Base-by-base conservation (phyloP, 345 rosid genomes). In the Salix caprea region DNA sequence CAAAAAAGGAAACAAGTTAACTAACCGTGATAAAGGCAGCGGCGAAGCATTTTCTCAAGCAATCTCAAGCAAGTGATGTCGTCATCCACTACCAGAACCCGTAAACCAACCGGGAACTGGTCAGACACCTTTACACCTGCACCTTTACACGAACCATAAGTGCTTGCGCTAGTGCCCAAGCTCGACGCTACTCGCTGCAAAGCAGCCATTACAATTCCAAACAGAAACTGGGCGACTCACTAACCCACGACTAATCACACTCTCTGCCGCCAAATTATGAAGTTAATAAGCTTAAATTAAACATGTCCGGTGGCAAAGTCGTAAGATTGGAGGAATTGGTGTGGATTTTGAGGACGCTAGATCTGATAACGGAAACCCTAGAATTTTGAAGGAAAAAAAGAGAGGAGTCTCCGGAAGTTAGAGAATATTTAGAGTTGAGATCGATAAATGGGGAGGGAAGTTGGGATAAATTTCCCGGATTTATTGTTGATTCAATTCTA, bases 81-180 rank as follows among this genome's bases (percentile, higher is more conserved):
- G 73, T 92, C 97, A 58, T 92, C 97, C 30, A 92, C 97, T 5
- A 92, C 94, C 10, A 92, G 89, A 50, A 92, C 90, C 62, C 97
- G 87, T 65, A 92, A 78, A 6, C 97, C 97, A 26, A 39, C 87
- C 6, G 96, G 96, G 75, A 92, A 91, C 84, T 85, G 87, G 73
- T 90, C 88, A 15, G 81, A 60, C 23, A 82, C 88, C 4, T 73
- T 72, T 65, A 58, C 74, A 64, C 62, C 86, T 23, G 64, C 61
- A 65, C 32, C 74, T 46, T 37, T 71, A 70, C 75, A 70, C 7
- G 85, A 74, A 2, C 52, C 70, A 54, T 70, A 71, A 65, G 69
- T 56, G 76, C 76, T 65, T 13, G 68, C 82, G 58, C 62, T 76
- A 1, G 83, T 32, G 74, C 80, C 69, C 42, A 70, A 52, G 66